Conservation (phyloP, 2,329 filamentous ascomycete genomes). For the Aspergillus texensis region DNA sequence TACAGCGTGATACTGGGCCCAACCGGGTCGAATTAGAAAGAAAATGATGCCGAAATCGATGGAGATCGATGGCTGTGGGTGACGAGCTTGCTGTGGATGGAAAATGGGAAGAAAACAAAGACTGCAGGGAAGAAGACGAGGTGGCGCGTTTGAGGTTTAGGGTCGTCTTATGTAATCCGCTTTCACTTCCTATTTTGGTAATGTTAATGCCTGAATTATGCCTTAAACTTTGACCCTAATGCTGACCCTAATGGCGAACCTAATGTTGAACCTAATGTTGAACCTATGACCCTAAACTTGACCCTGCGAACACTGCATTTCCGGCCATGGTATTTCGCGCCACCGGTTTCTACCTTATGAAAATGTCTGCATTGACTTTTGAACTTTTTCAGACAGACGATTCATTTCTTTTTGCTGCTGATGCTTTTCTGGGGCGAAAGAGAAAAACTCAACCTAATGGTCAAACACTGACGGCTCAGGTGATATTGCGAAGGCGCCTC, state of each 20-base stretch:
- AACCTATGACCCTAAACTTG: too few species aligned
- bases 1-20: background rate
- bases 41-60: background rate
- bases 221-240: background rate
- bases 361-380: too few species aligned
- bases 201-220: background rate
- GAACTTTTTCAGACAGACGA: rapidly evolving
- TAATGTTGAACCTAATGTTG: too few species aligned
- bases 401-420: too few species aligned
- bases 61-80: background rate
- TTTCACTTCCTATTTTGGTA: background rate
- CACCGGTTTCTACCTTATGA: too few species aligned
- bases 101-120: background rate
- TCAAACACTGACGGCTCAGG: too few species aligned
- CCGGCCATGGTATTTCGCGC: too few species aligned
- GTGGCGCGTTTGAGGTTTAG: background rate
- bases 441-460: too few species aligned
- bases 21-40: background rate
- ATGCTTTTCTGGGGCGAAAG: too few species aligned
- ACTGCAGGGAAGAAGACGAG: background rate
- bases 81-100: background rate
- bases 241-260: background rate
- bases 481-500: too few species aligned
- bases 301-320: too few species aligned
- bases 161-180: background rate